Evolutionary conservation across 768 basidiomycete genomes (phyloP), one percentile per base, ranked within the genome.

Genomic region (Leccinum obscurum): DNA sequence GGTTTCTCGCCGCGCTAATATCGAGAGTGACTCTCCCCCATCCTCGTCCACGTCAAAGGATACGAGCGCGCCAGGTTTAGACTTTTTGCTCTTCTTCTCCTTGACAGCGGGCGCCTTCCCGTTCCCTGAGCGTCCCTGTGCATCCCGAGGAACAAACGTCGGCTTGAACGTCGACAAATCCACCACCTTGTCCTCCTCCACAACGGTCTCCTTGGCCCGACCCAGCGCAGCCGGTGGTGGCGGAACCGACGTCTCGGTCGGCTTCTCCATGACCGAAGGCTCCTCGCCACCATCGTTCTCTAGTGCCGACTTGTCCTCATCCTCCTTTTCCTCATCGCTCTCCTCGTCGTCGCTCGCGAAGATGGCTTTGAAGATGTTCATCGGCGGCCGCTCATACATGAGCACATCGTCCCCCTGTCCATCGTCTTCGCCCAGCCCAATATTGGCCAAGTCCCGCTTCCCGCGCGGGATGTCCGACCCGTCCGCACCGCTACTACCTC

Each of bases 361-460:
- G 61, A 99, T 98, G 3, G 96, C 95, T 72, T 96, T 97, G 81
- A 98, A 99, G 49, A 98, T 86, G 68, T 94, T 90, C 83, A 94
- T 92, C 6, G 87, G 78, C 2, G 97, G 96, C 41, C 90, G 83
- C 66, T 91, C 80, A 72, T 98, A 95, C 0, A 91, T 95, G 63
- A 98, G 78, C 6, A 87, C 94, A 68, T 95, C 94, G 39, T 83
- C 76, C 0, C 94, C 95, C 70, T 97, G 95, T 30, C 81, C 83
- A 46, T 95, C 93, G 68, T 98, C 95, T 54, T 97, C 95, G 24
- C 94, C 96, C 49, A 97, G 75, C 0, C 95, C 95, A 53, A 98
- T 82, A 69, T 94, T 95, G 5, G 83, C 81, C 53, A 96, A 69
- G 65, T 90, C 86, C n/a, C 83, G 78, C 20, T 77, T 76, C n/a